A percentile compares a stretch with the other conserved stretches of the same genome.
Evolutionary conservation across 164 flowering plant genomes (phyloP).

Genomic region (Aristolochia contorta): DNA sequence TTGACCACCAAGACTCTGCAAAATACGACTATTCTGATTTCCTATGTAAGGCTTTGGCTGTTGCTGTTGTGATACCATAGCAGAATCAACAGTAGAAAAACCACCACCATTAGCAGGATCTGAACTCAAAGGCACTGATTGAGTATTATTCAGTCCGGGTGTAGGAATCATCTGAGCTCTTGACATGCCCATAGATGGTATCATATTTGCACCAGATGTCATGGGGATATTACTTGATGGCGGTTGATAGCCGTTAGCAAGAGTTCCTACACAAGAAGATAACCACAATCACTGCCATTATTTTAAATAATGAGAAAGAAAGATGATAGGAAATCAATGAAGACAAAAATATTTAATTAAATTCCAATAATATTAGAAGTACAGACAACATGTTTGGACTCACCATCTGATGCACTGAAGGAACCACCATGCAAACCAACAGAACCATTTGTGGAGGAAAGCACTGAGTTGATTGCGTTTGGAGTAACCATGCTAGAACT

Average conservation of each 20-base stretch:
- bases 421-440: slow-evolving; percentile 40
- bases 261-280: slow-evolving; percentile 39
- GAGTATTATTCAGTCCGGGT: slow-evolving; percentile 65
- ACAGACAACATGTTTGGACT: background rate
- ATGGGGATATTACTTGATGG: slow-evolving; percentile 37
- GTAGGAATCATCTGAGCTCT: slow-evolving; percentile 96
- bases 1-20: slow-evolving; percentile 67
- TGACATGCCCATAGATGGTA: slow-evolving; percentile 45
- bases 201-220: slow-evolving; percentile 40
- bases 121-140: slow-evolving; percentile 35
- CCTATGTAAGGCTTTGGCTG: slow-evolving; percentile 56
- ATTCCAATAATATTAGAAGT: background rate
- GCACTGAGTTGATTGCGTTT: slow-evolving; percentile 37
- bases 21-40: slow-evolving; percentile 63
- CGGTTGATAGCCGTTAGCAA: slow-evolving; percentile 73
- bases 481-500: slow-evolving; percentile 25
- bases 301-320: background rate
- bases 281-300: background rate
- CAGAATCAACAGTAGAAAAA: slow-evolving; percentile 54
- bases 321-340: background rate
- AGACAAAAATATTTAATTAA: background rate
- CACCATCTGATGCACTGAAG: slow-evolving; percentile 55
- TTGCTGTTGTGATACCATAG: slow-evolving; percentile 44
- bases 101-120: slow-evolving; percentile 50
- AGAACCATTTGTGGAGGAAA: slow-evolving; percentile 34